Evolutionary conservation across 208 protist species (phyloP).

Genomic region (Jaenimonas drosophilae): DNA sequence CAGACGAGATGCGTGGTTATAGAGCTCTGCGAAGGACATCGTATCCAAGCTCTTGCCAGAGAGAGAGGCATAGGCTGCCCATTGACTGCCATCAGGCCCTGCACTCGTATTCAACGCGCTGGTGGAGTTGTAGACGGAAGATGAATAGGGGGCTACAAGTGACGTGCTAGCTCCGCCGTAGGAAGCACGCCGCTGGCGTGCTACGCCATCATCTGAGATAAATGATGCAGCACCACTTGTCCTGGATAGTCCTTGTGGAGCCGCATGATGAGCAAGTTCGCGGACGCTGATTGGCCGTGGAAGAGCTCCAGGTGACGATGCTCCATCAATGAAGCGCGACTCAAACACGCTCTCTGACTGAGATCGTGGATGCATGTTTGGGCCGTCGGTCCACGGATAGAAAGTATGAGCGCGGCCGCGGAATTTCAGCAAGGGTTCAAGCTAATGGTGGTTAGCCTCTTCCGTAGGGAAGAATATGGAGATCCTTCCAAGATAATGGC

Average conservation of each 20-base stretch:
- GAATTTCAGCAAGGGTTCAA: conserved; percentile 1
- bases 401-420: neutral
- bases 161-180: too few relatives aligned
- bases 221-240: too few relatives aligned
- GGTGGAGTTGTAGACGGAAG: neutral
- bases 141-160: too few relatives aligned
- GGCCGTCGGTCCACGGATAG: too few relatives aligned
- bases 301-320: conserved; percentile 11
- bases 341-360: neutral
- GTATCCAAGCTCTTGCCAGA: conserved; percentile 15
- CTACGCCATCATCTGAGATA: too few relatives aligned
- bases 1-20: conserved; percentile 34
- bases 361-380: too few relatives aligned
- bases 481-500: too few relatives aligned
- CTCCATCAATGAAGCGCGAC: neutral
- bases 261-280: conserved; percentile 15
- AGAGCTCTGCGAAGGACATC: conserved; percentile 33
- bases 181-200: too few relatives aligned
- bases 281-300: conserved; percentile 39
- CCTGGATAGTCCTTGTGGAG: neutral
- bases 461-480: too few relatives aligned
- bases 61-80: conserved; percentile 14
- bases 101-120: too few relatives aligned
- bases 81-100: too few relatives aligned
- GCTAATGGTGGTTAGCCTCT: too few relatives aligned